Base-by-base conservation (phyloP, 2,329 filamentous ascomycete genomes). In the Nemania serpens region DNA sequence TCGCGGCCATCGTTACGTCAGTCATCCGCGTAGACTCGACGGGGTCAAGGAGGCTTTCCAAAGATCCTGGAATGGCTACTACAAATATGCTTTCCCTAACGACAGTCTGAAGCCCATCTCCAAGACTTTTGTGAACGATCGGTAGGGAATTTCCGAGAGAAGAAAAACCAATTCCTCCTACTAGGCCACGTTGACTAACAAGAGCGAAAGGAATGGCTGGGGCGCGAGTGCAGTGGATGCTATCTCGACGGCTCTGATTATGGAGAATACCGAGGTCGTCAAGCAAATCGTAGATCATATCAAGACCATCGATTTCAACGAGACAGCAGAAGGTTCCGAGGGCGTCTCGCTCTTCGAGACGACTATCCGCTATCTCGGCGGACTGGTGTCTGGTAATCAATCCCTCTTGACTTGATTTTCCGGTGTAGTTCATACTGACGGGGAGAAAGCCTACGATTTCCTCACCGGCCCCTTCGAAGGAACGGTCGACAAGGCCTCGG, bases 351-450 rank as follows among this genome's bases (percentile, higher is more conserved):
- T 97, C 7, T 97, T 97, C 70, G 93, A 97, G 76, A 96, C 91
- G 0, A 97, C 91, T 0, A 96, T 97, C 70, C 88, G 93, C 29
- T 96, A 96, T 70, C 78, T 97, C 1, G 93, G 86, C 10, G 93
- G 92, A 15, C 81, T 97, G 69, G 72, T 97, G 9, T 90, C 92
- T 2, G 91, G 88, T 84, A 69, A 64, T 68, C 52, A 5, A 51
- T 36, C 9, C 18, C 46, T 5, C 18, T 29, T 34, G 17, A n/a
- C 3, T 55, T 20, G 34, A 33, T 66, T 9, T 43, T 55, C 36
- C 45, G 66, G 12, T 37, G n/a, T n/a, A 12, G 5, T 33, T 6
- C 55, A 9, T 53, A 34, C 66, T 70, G 18, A 71, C 36, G 37
- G 3, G 10, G 1, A 41, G 9, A 12, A 43, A 86, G 84, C 81